Evolutionary conservation across 257 asterid genomes (phyloP).

Genomic region (Capsicum pubescens): DNA sequence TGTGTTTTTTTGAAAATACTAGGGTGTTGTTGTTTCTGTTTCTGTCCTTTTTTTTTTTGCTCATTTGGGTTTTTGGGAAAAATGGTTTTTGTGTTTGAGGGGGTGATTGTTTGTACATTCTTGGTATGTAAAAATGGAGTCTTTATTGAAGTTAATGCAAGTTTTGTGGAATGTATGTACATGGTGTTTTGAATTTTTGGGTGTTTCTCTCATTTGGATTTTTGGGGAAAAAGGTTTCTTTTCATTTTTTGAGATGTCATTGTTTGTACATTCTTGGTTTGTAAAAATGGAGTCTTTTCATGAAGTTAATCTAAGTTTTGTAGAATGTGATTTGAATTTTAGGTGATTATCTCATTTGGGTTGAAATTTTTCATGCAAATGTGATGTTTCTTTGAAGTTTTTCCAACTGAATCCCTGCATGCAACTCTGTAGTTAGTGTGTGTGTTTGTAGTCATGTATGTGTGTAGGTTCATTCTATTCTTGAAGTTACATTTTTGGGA

Average conservation of each 20-base stretch:
- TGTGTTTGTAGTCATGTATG: neutral
- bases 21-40: too few relatives aligned
- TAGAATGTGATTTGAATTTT: conserved; percentile 15
- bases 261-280: conserved; percentile 2
- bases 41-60: too few relatives aligned
- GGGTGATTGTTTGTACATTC: too few relatives aligned
- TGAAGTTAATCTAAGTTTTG: neutral
- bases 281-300: conserved; percentile 25
- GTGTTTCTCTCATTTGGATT: conserved; percentile 15
- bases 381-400: neutral
- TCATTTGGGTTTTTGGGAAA: too few relatives aligned
- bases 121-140: too few relatives aligned
- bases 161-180: too few relatives aligned
- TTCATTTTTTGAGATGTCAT: neutral
- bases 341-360: neutral
- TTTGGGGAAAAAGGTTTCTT: neutral
- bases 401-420: conserved; percentile 16
- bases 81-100: too few relatives aligned
- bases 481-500: conserved; percentile 31
- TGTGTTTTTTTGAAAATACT: too few relatives aligned
- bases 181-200: too few relatives aligned
- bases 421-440: neutral
- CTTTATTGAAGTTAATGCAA: too few relatives aligned
- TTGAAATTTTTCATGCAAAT: conserved; percentile 36
- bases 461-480: neutral